A percentile compares a stretch with the other conserved stretches of the same genome.
Conservation (phyloP, 73 alveolate species). For the Paramecium sexaurelia region DNA sequence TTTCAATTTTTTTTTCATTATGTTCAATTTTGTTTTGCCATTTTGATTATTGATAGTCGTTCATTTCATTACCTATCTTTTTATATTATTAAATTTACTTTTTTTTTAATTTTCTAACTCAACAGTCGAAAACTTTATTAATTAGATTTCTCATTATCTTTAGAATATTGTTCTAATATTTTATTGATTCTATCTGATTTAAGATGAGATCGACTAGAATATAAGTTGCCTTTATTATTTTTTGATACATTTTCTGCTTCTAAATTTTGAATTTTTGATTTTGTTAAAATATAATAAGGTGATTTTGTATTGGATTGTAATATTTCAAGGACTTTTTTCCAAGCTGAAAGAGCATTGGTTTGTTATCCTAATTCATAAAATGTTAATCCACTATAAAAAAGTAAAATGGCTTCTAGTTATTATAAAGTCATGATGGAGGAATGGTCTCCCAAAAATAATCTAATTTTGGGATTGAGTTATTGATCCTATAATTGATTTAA, state of each 20-base stretch:
- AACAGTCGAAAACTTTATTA: not conserved
- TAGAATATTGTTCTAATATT: not conserved
- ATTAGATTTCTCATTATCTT: not conserved
- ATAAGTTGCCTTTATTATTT: not conserved
- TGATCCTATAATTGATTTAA: not conserved
- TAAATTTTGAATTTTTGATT: conserved; percentile 32
- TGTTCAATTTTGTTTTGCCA: conserved; percentile 27
- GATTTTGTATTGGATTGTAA: not conserved
- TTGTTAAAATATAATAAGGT: conserved; percentile 15
- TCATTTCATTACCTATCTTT: conserved; percentile 39
- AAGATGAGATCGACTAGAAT: conserved; percentile 29
- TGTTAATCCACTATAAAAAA: conserved; percentile 54
- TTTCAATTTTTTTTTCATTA: conserved; percentile 55
- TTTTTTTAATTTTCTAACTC: conserved; percentile 8
- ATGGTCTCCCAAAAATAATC: conserved; percentile 32
- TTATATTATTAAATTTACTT: not conserved
- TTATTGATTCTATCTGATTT: conserved; percentile 22
- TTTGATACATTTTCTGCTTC: not conserved
- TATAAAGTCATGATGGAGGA: conserved; percentile 1
- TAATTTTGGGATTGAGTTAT: conserved; percentile 47
- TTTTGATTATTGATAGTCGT: not conserved
- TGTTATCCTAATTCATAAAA: conserved; percentile 30
- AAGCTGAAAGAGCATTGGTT: conserved; percentile 10
- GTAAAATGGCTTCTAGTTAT: conserved; percentile 12
- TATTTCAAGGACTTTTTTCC: conserved; percentile 31